Base-by-base conservation (phyloP, 2,329 filamentous ascomycete genomes). In the Paramyrothecium roridum region DNA sequence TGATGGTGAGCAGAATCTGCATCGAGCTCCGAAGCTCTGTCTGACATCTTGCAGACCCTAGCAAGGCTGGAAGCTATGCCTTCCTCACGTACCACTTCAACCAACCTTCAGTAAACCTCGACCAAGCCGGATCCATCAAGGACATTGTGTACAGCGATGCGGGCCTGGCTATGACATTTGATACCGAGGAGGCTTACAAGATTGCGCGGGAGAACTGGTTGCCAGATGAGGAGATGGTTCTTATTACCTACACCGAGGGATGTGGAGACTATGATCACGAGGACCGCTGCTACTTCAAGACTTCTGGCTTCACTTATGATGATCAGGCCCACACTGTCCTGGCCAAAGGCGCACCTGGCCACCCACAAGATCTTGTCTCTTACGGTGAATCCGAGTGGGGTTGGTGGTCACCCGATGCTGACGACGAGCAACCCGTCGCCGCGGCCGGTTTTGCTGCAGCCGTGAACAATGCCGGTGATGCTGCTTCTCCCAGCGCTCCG, bases 251-350 rank as follows among this genome's bases (percentile, higher is more conserved):
- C 33, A 57, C 58, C 7, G 37, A 57, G 1, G 65, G 65, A 23
- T 70, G 68, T 49, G 64, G 64, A 11, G 63, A 60, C 48, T 62
- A 63, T n/a, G 54, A 53, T 12, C 57, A 58, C 10, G 62, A 61
- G 23, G 62, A 70, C 21, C 57, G 69, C 17, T 70, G 68, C 60
- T 71, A 64, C 52, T 70, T 70, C 55, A 56, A 62, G 19, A 65
- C 62, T 40, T 60, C 53, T 7, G 52, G 51, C 10, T 26, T 69
- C 3, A 54, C 57, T 1, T 56, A 60, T 22, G 50, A 64, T 7
- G 48, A 53, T 8, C 37, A 59, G 3, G 53, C 58, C 1, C 53
- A 59, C 1, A 52, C 52, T 2, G 54, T 66, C 22, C 26, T 62
- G 22, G 67, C 62, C 6, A 45, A 22, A 3, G 65, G 65, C 33